Evolutionary conservation across 805 yeast genomes (phyloP).

Genomic region (Kodamaea kakaduensis): DNA sequence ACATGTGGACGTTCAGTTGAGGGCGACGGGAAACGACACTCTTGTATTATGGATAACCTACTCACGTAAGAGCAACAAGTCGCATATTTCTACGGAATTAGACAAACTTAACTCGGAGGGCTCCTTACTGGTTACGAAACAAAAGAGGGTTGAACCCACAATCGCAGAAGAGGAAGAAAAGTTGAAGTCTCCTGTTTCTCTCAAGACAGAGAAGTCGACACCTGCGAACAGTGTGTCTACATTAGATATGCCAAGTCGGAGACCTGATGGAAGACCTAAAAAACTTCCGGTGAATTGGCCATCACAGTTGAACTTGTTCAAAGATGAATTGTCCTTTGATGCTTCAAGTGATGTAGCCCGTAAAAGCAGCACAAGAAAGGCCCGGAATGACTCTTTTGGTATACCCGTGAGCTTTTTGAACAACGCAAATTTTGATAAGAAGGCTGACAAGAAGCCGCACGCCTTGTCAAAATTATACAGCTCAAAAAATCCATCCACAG

Average conservation of each 20-base stretch:
- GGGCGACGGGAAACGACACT: conserved; percentile 58
- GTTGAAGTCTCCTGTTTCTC: conserved; percentile 1
- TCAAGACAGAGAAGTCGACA: not conserved
- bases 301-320: conserved; percentile 51
- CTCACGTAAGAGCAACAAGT: conserved; percentile 44
- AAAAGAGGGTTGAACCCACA: conserved; percentile 1
- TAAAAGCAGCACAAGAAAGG: conserved; percentile 32
- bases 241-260: too few relatives aligned
- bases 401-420: conserved; percentile 21
- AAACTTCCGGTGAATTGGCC: conserved; percentile 36
- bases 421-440: conserved; percentile 1
- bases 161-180: conserved; percentile 3
- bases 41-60: conserved; percentile 83
- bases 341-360: conserved; percentile 30
- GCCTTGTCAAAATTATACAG: conserved; percentile 11
- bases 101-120: conserved; percentile 20
- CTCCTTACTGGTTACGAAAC: conserved; percentile 1
- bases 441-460: conserved; percentile 9
- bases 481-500: conserved; percentile 4
- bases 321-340: conserved; percentile 28
- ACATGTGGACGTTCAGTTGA: conserved; percentile 72
- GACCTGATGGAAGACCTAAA: conserved; percentile 4
- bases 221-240: conserved; percentile 2
- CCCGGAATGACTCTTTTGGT: conserved; percentile 25
- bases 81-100: conserved; percentile 23